A percentile compares a stretch with the other conserved stretches of the same genome.
phyloP scores from a whole-genome alignment of 805 yeast genomes.

The Clavispora vitiphila region DNA sequence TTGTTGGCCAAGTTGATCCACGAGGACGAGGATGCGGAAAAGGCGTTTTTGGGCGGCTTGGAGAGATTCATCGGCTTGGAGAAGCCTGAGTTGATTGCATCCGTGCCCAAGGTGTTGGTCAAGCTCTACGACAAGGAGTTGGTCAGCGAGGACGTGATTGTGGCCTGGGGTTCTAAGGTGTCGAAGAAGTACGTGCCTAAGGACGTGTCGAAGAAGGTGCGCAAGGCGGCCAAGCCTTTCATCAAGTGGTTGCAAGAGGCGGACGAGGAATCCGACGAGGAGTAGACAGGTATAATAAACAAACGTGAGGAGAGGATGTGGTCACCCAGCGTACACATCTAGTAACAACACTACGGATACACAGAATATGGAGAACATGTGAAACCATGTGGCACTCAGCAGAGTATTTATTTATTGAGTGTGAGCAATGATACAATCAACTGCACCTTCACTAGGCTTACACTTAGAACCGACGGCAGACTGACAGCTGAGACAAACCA shows the following conservation, averaged over 20 bases:
- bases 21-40: constrained; percentile 62
- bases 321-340: too few relatives aligned
- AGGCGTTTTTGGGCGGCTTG: constrained; percentile 89
- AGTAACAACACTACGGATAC: too few relatives aligned
- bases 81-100: constrained; percentile 61
- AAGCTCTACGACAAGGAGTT: constrained; percentile 79
- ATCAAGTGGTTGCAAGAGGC: constrained; percentile 94
- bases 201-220: constrained; percentile 86
- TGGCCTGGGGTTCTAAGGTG: constrained; percentile 84
- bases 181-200: constrained; percentile 92
- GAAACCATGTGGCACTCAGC: too few relatives aligned
- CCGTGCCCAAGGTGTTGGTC: constrained; percentile 77
- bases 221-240: constrained; percentile 95
- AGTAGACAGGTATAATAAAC: constrained; percentile 24
- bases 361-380: too few relatives aligned
- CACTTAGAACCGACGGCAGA: too few relatives aligned
- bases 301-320: too few relatives aligned
- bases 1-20: constrained; percentile 73
- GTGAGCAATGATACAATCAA: too few relatives aligned
- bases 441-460: too few relatives aligned
- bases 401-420: too few relatives aligned
- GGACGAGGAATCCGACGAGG: constrained; percentile 72
- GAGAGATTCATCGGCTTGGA: constrained; percentile 88
- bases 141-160: constrained; percentile 74
- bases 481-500: too few relatives aligned